Conservation (phyloP, 192 early-diverging fungal genomes). For the Cladochytrium replicatum region DNA sequence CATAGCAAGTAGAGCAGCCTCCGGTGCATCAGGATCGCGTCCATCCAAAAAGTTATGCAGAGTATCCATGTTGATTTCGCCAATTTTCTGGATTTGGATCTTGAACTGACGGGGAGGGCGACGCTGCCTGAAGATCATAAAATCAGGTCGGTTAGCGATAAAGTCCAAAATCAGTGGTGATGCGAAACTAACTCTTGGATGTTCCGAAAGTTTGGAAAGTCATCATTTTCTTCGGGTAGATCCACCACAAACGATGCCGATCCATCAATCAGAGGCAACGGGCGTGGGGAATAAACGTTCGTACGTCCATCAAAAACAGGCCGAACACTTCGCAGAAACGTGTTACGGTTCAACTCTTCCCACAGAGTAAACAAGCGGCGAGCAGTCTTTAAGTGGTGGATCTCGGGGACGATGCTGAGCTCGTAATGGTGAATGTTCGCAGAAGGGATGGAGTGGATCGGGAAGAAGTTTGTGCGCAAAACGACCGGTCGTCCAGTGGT, state of each 20-base stretch:
- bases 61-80: not conserved
- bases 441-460: not conserved
- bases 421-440: not conserved
- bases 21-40: not conserved
- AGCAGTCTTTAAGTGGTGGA: not conserved
- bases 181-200: not conserved
- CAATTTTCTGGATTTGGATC: conserved; percentile 22
- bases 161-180: not conserved
- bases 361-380: not conserved
- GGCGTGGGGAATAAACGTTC: not conserved
- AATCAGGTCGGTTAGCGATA: too few species aligned
- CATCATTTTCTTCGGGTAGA: not conserved
- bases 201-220: not conserved
- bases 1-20: not conserved
- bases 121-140: conserved; percentile 16
- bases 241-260: not conserved
- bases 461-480: not conserved
- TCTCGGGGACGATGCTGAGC: not conserved
- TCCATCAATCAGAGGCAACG: not conserved
- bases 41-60: not conserved
- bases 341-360: not conserved
- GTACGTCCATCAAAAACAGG: not conserved
- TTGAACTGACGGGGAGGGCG: conserved; percentile 27
- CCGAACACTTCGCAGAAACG: not conserved
- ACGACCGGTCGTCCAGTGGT: not conserved